Conservation (phyloP, 176 grass and related monocot species). For the Musa schizocarpa region DNA sequence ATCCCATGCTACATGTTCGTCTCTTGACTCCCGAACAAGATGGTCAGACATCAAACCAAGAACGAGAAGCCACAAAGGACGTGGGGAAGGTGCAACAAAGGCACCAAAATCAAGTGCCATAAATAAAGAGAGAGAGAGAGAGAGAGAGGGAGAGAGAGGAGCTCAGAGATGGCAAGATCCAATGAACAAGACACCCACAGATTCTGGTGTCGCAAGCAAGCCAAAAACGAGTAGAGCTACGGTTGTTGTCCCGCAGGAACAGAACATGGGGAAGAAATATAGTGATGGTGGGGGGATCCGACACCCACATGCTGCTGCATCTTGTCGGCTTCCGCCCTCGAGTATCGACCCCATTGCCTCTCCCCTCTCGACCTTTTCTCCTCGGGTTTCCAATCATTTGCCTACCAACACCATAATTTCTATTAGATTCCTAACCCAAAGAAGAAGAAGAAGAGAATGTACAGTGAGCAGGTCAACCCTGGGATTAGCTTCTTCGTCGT, state of each 20-base stretch:
- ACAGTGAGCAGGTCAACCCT: not conserved
- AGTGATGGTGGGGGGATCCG: not conserved
- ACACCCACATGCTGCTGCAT: not conserved
- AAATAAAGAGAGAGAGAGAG: too few species aligned
- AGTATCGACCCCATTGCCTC: not conserved
- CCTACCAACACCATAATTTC: too few species aligned
- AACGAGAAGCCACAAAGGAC: too few species aligned
- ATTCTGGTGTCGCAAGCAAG: conserved; percentile 7
- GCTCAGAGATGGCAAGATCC: conserved; percentile 1
- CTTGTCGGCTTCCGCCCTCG: not conserved
- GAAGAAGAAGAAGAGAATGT: not conserved
- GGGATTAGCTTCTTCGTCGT: not conserved
- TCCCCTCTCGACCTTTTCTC: not conserved
- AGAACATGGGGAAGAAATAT: not conserved
- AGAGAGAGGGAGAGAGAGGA: not conserved
- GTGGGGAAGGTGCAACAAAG: too few species aligned
- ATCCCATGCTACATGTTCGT: too few species aligned
- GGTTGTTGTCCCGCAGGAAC: not conserved
- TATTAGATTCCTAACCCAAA: not conserved
- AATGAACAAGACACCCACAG: conserved; percentile 7
- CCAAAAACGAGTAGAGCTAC: not conserved
- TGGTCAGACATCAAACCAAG: too few species aligned
- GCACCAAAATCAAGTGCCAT: too few species aligned
- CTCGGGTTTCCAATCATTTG: not conserved
- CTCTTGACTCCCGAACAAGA: too few species aligned